A percentile compares a stretch with the other conserved stretches of the same genome.
These are phyloP conservation scores for Letharia lupina DNA, from an alignment of 495 filamentous ascomycete species.

Conservation along the genomic window DNA sequence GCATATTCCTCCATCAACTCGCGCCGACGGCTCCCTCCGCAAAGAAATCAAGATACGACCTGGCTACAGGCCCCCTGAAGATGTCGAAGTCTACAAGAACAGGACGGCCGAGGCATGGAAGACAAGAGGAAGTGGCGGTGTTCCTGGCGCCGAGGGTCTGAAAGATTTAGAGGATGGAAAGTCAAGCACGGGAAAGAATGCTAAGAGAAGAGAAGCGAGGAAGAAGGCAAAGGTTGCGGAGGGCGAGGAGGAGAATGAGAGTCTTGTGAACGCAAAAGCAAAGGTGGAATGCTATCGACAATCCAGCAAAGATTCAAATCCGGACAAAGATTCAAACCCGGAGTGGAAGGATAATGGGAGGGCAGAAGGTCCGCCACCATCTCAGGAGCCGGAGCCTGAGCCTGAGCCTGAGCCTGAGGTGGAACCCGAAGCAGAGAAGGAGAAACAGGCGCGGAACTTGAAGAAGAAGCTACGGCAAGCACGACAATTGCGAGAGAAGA, in stretches of 20 bases:
- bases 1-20: conserved; percentile 76
- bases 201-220: conserved; percentile 82
- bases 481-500: conserved; percentile 81
- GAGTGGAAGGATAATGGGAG: conserved; percentile 1
- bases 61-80: conserved; percentile 90
- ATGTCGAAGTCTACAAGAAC: conserved; percentile 95
- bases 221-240: conserved; percentile 69
- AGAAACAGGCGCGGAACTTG: conserved; percentile 88
- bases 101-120: conserved; percentile 79
- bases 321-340: conserved; percentile 16
- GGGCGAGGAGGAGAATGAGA: conserved; percentile 37
- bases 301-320: conserved; percentile 22
- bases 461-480: conserved; percentile 95
- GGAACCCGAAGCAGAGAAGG: conserved; percentile 68
- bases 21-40: conserved; percentile 78
- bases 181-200: conserved; percentile 66
- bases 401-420: conserved; percentile 23
- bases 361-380: background rate
- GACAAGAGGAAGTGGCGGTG: conserved; percentile 63
- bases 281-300: conserved; percentile 27
- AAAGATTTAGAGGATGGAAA: conserved; percentile 39
- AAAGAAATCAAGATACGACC: conserved; percentile 89
- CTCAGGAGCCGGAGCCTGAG: conserved; percentile 17
- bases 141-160: conserved; percentile 73
- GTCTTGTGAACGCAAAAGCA: conserved; percentile 25